Percentiles rank a stretch among this genome's conserved stretches.
Conservation (phyloP, 768 basidiomycete species). For the Termitomyces sp. region DNA sequence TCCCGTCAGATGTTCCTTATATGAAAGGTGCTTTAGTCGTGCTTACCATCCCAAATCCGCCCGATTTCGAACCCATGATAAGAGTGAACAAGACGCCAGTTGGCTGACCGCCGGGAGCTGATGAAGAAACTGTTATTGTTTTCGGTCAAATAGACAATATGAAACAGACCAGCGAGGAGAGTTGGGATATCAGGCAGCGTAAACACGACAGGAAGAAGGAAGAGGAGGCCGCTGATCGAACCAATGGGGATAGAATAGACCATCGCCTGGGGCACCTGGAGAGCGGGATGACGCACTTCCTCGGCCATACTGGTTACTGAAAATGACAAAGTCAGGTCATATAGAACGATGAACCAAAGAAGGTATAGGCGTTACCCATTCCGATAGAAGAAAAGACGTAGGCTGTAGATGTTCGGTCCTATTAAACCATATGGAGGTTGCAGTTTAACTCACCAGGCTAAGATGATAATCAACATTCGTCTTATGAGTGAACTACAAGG, state of each 20-base stretch:
- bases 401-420: slow-evolving; percentile 24
- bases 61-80: slow-evolving; percentile 58
- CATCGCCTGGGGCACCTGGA: slow-evolving; percentile 55
- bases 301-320: slow-evolving; percentile 68
- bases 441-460: slow-evolving; percentile 30
- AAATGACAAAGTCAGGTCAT: not conserved
- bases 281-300: slow-evolving; percentile 58
- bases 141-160: not conserved
- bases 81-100: slow-evolving; percentile 61
- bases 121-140: not conserved
- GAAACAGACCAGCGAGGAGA: slow-evolving; percentile 44
- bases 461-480: slow-evolving; percentile 2
- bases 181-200: slow-evolving; percentile 58
- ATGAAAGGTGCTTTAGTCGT: not conserved
- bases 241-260: slow-evolving; percentile 54
- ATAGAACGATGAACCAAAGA: not conserved
- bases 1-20: not conserved
- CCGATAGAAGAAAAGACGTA: slow-evolving; percentile 63
- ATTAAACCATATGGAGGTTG: not conserved
- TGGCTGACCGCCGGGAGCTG: slow-evolving; percentile 62
- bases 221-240: slow-evolving; percentile 49
- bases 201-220: slow-evolving; percentile 62
- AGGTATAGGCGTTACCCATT: slow-evolving; percentile 43
- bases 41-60: slow-evolving; percentile 60
- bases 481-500: not conserved